phyloP scores from a whole-genome alignment of 345 rosid genomes.

The Rhodomyrtus tomentosa region DNA sequence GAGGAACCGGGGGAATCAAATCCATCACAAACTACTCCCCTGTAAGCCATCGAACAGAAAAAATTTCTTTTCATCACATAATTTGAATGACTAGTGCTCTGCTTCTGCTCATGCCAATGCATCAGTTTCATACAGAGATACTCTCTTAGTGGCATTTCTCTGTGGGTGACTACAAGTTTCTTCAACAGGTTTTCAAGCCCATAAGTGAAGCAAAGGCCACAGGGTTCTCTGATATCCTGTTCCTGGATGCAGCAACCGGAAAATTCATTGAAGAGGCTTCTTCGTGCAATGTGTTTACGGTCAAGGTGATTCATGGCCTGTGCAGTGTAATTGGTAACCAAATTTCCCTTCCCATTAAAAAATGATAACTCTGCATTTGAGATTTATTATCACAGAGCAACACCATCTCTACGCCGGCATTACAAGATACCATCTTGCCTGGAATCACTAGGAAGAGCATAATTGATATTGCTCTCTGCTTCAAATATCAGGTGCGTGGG shows the following conservation, averaged over 20 bases:
- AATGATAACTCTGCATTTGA: not conserved
- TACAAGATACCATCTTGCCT: slow-evolving; percentile 13
- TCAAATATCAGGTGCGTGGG: slow-evolving; percentile 12
- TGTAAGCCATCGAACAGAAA: not conserved
- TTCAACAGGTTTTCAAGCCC: slow-evolving; percentile 12
- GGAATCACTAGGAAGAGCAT: slow-evolving; percentile 27
- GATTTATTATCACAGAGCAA: not conserved
- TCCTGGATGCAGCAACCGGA: slow-evolving; percentile 17
- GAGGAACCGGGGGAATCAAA: slow-evolving; percentile 23
- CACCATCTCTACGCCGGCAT: slow-evolving; percentile 14
- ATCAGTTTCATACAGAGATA: not conserved
- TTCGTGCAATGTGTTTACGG: slow-evolving; percentile 17
- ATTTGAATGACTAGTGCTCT: not conserved
- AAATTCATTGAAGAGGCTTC: slow-evolving; percentile 27
- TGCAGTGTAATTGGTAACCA: not conserved
- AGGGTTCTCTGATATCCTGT: slow-evolving; percentile 20
- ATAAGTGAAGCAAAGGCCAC: slow-evolving; percentile 8
- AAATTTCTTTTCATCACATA: not conserved
- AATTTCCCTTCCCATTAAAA: not conserved
- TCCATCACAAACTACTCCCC: slow-evolving; percentile 20
- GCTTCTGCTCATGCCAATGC: not conserved
- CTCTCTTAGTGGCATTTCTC: not conserved
- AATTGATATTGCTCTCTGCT: slow-evolving; percentile 3
- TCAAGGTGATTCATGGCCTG: slow-evolving; percentile 4
- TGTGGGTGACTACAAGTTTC: not conserved